These are phyloP conservation scores for Ganoderma multipileum DNA, from an alignment of 1,284 basidiomycete species.

Conservation along the genomic window DNA sequence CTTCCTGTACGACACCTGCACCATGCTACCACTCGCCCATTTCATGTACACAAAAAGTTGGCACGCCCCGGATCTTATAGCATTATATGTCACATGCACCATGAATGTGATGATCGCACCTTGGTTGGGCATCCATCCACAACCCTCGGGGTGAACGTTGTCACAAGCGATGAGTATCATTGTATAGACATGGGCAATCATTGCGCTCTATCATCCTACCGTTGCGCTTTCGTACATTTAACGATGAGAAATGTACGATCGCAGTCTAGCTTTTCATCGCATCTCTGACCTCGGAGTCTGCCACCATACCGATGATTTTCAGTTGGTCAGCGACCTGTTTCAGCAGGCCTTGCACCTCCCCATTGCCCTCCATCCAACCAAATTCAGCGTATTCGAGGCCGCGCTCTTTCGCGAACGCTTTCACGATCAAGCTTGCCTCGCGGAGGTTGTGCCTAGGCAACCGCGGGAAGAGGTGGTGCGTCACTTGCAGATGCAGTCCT, in stretches of 20 bases:
- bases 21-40: slow-evolving; percentile 39
- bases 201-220: background rate
- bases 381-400: slow-evolving; percentile 91
- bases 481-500: slow-evolving; percentile 93
- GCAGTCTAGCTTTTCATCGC: slow-evolving; percentile 50
- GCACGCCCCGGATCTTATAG: slow-evolving; percentile 40
- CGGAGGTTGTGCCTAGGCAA: slow-evolving; percentile 94
- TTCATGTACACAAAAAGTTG: slow-evolving; percentile 48
- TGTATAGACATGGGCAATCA: background rate
- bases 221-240: slow-evolving; percentile 1
- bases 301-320: slow-evolving; percentile 77
- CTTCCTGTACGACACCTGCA: slow-evolving; percentile 40
- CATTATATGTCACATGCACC: slow-evolving; percentile 45
- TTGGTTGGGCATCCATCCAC: slow-evolving; percentile 21
- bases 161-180: background rate
- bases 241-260: background rate
- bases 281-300: slow-evolving; percentile 65
- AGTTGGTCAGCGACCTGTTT: slow-evolving; percentile 85
- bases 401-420: slow-evolving; percentile 86
- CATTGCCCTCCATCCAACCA: slow-evolving; percentile 86
- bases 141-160: background rate
- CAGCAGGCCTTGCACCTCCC: slow-evolving; percentile 79
- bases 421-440: slow-evolving; percentile 81
- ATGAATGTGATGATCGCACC: slow-evolving; percentile 35
- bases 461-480: slow-evolving; percentile 97